Percentiles rank a stretch among this genome's conserved stretches.
Conservation (phyloP, 1,284 basidiomycete species). For the Prillingera fragicola region DNA sequence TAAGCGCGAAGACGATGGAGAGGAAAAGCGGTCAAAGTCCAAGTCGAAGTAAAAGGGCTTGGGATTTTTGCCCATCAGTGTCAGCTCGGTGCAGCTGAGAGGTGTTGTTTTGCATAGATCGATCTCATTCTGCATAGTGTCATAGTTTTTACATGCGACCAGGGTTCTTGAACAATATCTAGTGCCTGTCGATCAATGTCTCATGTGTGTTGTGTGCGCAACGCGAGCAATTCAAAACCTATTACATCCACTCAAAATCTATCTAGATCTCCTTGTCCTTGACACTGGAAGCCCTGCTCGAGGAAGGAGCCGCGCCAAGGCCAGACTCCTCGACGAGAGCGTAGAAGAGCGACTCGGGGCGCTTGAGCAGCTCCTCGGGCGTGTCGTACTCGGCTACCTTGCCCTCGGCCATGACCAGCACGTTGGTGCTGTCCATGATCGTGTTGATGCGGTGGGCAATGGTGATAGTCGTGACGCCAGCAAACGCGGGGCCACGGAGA, state of each 20-base stretch:
- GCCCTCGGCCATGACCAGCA: slow-evolving; percentile 78
- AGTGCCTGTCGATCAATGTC: too few species aligned
- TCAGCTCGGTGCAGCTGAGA: background rate
- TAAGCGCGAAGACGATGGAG: background rate
- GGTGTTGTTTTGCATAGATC: too few species aligned
- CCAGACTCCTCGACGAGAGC: slow-evolving; percentile 28
- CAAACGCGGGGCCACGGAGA: slow-evolving; percentile 47
- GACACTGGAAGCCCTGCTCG: too few species aligned
- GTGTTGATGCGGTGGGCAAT: slow-evolving; percentile 81
- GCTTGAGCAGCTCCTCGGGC: slow-evolving; percentile 59
- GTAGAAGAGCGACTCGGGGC: slow-evolving; percentile 22
- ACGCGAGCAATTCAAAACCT: too few species aligned
- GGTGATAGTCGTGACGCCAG: slow-evolving; percentile 68
- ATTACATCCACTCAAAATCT: too few species aligned
- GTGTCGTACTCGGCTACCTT: slow-evolving; percentile 67
- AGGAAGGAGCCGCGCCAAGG: too few species aligned
- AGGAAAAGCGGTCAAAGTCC: slow-evolving; percentile 7
- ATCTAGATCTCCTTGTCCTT: too few species aligned
- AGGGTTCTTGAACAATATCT: too few species aligned
- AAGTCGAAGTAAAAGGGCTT: slow-evolving; percentile 1
- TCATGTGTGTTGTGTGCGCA: too few species aligned
- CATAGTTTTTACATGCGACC: too few species aligned
- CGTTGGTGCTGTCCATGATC: slow-evolving; percentile 76
- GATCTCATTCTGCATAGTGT: slow-evolving; percentile 3
- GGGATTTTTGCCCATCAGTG: background rate